A percentile compares a stretch with the other conserved stretches of the same genome.
Conservation (phyloP, 257 asterid species). For the Solanum neorickii region DNA sequence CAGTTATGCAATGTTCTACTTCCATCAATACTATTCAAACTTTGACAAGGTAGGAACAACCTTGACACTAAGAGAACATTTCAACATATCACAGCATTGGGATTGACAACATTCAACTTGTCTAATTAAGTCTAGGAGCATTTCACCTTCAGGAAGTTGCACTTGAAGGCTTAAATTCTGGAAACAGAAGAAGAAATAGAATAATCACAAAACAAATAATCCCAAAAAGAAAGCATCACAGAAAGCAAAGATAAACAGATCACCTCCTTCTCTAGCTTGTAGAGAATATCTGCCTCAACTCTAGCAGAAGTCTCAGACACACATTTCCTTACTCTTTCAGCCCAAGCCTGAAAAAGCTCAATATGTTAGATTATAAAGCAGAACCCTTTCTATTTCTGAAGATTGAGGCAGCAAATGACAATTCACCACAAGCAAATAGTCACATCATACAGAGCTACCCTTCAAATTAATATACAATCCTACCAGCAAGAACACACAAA, state of each 20-base stretch:
- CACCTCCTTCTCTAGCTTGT: constrained; percentile 77
- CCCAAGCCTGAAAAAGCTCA: constrained; percentile 51
- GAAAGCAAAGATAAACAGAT: neutral
- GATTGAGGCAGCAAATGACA: neutral
- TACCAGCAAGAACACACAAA: neutral
- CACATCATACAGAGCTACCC: neutral
- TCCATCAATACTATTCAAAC: neutral
- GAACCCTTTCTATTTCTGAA: neutral
- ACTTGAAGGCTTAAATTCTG: constrained; percentile 52
- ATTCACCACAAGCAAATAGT: neutral
- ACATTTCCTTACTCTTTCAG: constrained; percentile 48
- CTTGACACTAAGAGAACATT: constrained; percentile 41
- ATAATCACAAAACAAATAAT: neutral
- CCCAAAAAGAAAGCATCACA: neutral
- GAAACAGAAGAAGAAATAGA: constrained; percentile 3
- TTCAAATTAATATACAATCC: neutral
- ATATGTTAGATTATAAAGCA: neutral
- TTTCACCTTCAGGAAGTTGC: constrained; percentile 62
- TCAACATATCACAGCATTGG: constrained; percentile 57
- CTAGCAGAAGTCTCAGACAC: constrained; percentile 42
- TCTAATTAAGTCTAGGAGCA: constrained; percentile 36
- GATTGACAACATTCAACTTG: constrained; percentile 58
- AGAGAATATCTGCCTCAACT: constrained; percentile 54
- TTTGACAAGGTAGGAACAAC: constrained; percentile 28
- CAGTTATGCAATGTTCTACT: constrained; percentile 5